Evolutionary conservation across 2,329 filamentous ascomycete genomes (phyloP).

Genomic region (Aspergillus unguis): DNA sequence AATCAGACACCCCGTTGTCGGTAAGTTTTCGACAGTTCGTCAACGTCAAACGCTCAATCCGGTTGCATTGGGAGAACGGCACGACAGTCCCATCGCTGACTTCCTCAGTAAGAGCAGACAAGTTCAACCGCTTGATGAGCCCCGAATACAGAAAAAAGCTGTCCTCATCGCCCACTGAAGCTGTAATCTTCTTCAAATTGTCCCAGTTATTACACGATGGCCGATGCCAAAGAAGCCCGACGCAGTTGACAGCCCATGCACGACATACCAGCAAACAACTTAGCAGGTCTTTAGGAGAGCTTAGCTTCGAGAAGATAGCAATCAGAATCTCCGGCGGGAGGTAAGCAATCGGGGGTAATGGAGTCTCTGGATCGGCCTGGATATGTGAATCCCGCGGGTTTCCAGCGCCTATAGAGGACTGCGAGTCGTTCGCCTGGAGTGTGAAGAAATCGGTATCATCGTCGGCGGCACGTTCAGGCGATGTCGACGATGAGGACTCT

Average conservation of each 20-base stretch:
- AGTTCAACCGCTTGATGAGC: slow-evolving; percentile 86
- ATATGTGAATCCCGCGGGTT: slow-evolving; percentile 72
- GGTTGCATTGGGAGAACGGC: slow-evolving; percentile 78
- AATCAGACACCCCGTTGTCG: slow-evolving; percentile 74
- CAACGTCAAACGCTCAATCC: slow-evolving; percentile 86
- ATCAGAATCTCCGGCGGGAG: slow-evolving; percentile 95
- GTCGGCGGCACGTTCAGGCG: slow-evolving; percentile 60
- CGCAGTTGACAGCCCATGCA: slow-evolving; percentile 86
- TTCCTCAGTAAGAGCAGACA: slow-evolving; percentile 70
- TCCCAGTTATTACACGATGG: slow-evolving; percentile 85
- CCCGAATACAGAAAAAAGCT: slow-evolving; percentile 86
- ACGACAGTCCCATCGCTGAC: slow-evolving; percentile 87
- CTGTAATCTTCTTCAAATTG: slow-evolving; percentile 76
- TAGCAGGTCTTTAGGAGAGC: slow-evolving; percentile 70
- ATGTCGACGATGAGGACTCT: slow-evolving; percentile 45
- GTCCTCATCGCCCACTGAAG: slow-evolving; percentile 66
- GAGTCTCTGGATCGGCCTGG: slow-evolving; percentile 45
- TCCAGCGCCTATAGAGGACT: slow-evolving; percentile 82
- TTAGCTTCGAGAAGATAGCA: slow-evolving; percentile 81
- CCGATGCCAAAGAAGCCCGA: slow-evolving; percentile 91
- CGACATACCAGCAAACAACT: slow-evolving; percentile 93
- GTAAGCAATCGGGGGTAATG: slow-evolving; percentile 65
- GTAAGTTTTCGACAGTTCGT: slow-evolving; percentile 85
- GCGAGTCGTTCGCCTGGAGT: slow-evolving; percentile 77
- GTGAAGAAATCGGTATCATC: slow-evolving; percentile 95